Percentiles rank a stretch among this genome's conserved stretches.
Conservation (phyloP, 2,329 filamentous ascomycete species). For the Plectosphaerella plurivora region DNA sequence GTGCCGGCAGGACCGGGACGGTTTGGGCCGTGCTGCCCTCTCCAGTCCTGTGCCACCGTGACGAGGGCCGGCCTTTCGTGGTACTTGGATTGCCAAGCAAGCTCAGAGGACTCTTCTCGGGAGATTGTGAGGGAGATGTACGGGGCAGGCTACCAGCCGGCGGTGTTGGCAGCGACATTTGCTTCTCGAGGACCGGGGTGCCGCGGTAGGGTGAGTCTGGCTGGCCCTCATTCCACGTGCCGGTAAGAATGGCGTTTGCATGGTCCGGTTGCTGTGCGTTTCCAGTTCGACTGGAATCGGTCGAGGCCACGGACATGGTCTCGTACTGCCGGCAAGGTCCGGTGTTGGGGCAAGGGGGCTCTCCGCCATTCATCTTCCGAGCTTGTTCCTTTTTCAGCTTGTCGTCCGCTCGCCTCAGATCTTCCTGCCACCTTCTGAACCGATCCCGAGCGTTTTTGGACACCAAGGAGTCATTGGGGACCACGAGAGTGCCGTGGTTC, state of each 20-base stretch:
- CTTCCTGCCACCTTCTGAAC: conserved; percentile 73
- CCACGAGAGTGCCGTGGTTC: conserved; percentile 67
- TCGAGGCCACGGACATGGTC: conserved; percentile 14
- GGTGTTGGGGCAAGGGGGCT: neutral
- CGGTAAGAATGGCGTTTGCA: conserved; percentile 47
- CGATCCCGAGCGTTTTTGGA: conserved; percentile 75
- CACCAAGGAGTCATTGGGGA: conserved; percentile 74
- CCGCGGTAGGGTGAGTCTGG: conserved; percentile 47
- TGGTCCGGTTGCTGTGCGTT: conserved; percentile 39
- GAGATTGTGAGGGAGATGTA: conserved; percentile 5
- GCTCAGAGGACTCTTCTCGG: conserved; percentile 20
- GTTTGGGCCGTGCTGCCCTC: neutral
- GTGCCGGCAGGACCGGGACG: neutral
- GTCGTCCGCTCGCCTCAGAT: conserved; percentile 60
- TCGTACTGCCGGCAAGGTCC: conserved; percentile 26
- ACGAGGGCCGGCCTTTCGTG: neutral
- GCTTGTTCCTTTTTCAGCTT: conserved; percentile 24
- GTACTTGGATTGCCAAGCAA: conserved; percentile 15
- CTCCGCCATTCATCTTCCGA: conserved; percentile 19
- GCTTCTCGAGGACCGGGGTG: conserved; percentile 13
- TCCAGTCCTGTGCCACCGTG: neutral
- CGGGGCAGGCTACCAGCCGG: conserved; percentile 2
- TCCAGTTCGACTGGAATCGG: conserved; percentile 6
- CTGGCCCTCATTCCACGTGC: conserved; percentile 61
- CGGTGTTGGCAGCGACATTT: neutral